Evolutionary conservation across 2,329 filamentous ascomycete genomes (phyloP), one percentile per base, ranked within the genome.

Genomic region (Arthrinium phaeospermum): DNA sequence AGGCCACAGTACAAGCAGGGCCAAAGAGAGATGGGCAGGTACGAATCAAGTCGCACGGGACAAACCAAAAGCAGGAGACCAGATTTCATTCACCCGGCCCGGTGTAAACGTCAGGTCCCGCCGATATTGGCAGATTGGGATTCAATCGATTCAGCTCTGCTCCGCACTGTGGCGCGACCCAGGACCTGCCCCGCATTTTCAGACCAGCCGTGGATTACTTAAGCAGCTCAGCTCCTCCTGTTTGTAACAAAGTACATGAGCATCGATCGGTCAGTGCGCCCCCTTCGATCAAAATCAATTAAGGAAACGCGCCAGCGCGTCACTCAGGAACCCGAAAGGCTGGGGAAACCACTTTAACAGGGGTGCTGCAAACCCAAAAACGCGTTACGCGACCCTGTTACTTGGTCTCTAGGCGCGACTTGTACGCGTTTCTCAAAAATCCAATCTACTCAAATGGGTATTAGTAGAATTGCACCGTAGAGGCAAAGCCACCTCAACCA

Each of bases 311-410:
- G 67, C n/a, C 46, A 34, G 44, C 67, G 67, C 24, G 67, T 68
- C 53, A 41, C 37, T 41, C 37, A 22, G 30, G 53, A 27, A 61
- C 30, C 53, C 7, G 44, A 49, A 46, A 68, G 67, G 67, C 67
- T 69, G 67, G 67, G 67, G 67, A 49, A 69, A 49, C 67, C 67
- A 69, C 67, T 69, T 69, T 69, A 69, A 34, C 67, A 64, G 34
- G 57, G 57, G 57, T 41, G 5, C 57, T n/a, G 34, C 19, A n/a
- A 10, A 61, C 19, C 30, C 19, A 41, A 64, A 41, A 41, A 64
- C 57, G 57, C 57, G 57, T 64, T n/a, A 64, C 57, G 34, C 57
- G 57, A 64, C 30, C 57, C 57, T 41, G 57, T 64, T 41, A 64
- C 57, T 22, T 64, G 34, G 34, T 34, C 57, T 13, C 22, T 19